A percentile compares a stretch with the other conserved stretches of the same genome.
Conservation (phyloP, 148 eudicot genomes). For the Rhododendron williamsianum region DNA sequence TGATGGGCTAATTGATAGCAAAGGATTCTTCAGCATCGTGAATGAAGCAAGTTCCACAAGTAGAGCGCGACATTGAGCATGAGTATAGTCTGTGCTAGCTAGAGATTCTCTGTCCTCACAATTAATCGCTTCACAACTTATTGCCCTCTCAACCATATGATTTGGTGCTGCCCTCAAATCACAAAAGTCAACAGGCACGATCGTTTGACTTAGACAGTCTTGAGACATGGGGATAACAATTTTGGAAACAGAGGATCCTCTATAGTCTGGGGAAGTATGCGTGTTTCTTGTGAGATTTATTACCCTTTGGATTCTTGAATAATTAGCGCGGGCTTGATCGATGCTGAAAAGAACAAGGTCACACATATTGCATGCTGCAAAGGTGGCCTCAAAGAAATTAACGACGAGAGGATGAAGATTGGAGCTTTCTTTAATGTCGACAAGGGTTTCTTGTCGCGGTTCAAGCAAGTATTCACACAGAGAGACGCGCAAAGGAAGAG, state of each 20-base stretch:
- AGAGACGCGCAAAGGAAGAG: conserved; percentile 10
- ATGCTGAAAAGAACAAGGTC: conserved; percentile 46
- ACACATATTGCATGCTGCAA: conserved; percentile 48
- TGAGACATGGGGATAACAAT: not conserved
- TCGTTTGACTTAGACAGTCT: not conserved
- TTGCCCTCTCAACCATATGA: not conserved
- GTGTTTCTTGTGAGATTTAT: conserved; percentile 15
- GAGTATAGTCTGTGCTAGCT: not conserved
- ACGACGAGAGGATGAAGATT: conserved; percentile 39
- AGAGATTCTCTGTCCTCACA: not conserved
- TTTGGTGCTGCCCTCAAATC: not conserved
- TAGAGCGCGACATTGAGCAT: not conserved
- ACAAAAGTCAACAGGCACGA: not conserved
- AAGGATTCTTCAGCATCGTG: conserved; percentile 38
- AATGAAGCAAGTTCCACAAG: conserved; percentile 38
- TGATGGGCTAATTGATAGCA: conserved; percentile 23
- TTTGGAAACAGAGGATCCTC: not conserved
- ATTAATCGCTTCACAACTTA: not conserved
- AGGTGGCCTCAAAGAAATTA: conserved; percentile 49
- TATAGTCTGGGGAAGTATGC: not conserved
- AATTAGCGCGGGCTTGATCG: conserved; percentile 42
- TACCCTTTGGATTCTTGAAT: conserved; percentile 28
- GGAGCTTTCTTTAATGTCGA: conserved; percentile 29
- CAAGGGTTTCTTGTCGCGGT: conserved; percentile 50
- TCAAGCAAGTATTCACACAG: conserved; percentile 53